Evolutionary conservation across 2,329 filamentous ascomycete species (phyloP).

Genomic region (Xylariomycetidae sp.): DNA sequence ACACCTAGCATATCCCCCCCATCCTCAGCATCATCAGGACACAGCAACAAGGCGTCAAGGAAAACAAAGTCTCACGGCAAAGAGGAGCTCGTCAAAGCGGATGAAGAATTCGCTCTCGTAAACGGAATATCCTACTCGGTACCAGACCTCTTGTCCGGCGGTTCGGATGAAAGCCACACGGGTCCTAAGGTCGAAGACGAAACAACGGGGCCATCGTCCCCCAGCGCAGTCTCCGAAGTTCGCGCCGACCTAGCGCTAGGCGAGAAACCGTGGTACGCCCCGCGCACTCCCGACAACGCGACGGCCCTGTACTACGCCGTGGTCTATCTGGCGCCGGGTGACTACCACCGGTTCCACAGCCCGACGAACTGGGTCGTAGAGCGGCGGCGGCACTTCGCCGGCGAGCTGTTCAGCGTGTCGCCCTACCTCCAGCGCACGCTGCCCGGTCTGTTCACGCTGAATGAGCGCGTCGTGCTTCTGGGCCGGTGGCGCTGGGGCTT

Average conservation of each 20-base stretch:
- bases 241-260: constrained; percentile 75
- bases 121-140: constrained; percentile 96
- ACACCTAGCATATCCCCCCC: constrained; percentile 45
- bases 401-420: constrained; percentile 90
- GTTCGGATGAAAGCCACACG: constrained; percentile 36
- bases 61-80: constrained; percentile 19
- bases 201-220: constrained; percentile 57
- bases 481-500: constrained; percentile 96
- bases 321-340: constrained; percentile 91
- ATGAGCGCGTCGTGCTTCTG: constrained; percentile 90
- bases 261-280: constrained; percentile 65
- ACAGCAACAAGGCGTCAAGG: constrained; percentile 16
- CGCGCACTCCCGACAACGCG: constrained; percentile 56
- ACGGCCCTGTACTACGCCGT: constrained; percentile 88
- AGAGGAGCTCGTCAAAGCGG: constrained; percentile 66
- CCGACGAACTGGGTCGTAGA: constrained; percentile 94
- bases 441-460: constrained; percentile 91
- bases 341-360: constrained; percentile 98
- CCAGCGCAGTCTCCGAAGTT: constrained; percentile 77
- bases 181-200: constrained; percentile 61
- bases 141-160: constrained; percentile 80
- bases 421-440: constrained; percentile 91
- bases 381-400: constrained; percentile 91
- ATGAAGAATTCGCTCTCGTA: constrained; percentile 89
- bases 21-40: constrained; percentile 16